Evolutionary conservation across 1,284 basidiomycete genomes (phyloP), one percentile per base, ranked within the genome.

Genomic region (Pulveroboletus sp.): DNA sequence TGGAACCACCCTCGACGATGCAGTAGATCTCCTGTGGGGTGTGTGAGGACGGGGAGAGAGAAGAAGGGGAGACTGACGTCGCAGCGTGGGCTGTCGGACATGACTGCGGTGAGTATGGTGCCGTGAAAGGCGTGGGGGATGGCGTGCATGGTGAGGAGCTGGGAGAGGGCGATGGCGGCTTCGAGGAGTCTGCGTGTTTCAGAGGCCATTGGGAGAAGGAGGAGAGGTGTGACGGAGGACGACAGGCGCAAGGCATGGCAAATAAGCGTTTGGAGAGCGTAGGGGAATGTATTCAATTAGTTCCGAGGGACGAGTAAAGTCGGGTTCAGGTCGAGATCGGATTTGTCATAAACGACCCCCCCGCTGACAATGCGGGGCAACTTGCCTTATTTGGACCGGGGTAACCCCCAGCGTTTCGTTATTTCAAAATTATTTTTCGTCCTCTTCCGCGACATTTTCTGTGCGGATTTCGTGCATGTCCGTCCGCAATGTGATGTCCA

Each of bases 61-160:
- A 33, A 26, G 29, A 20, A 18, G 46, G n/a, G 35, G 31, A 43
- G 20, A 72, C 79, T 35, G 58, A 83, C 83, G 59, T 81, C 79
- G 57, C 79, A 75, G 38, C 76, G 74, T 18, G 76, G 68, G 43
- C 72, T 74, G 63, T 76, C 77, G 2, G 80, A 74, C 50, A 84
- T 72, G 36, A 84, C 65, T n/a, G 83, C 76, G 43, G 79, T 77
- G 61, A 82, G 69, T 52, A 84, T 64, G 57, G 69, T 78, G 14
- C 82, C 82, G 57, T 84, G 72, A 58, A 84, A 84, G 22, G 82
- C 83, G 54, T 84, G 82, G 14, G 78, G 75, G 33, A 84, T 76
- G 56, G 72, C 70, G 29, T 72, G 66, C 10, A 71, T 62, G 52
- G 60, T 68, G 43, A 82, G 74, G 49, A 75, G 67, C 53, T 70